A percentile compares a stretch with the other conserved stretches of the same genome.
These are phyloP conservation scores for sunflower (Helianthus annuus) DNA, from an alignment of 129 eudicot species.

Conservation along the genomic window DNA sequence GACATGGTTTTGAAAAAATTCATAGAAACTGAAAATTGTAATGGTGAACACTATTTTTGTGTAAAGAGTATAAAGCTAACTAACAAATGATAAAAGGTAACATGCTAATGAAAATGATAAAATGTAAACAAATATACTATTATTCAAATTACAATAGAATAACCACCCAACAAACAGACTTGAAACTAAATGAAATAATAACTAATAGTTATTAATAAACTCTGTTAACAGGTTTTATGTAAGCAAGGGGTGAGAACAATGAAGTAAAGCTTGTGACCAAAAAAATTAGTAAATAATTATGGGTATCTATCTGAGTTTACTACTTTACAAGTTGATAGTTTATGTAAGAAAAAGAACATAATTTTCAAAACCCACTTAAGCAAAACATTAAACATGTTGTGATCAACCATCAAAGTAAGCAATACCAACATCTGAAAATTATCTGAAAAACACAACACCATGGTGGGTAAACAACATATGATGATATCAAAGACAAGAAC, in stretches of 20 bases:
- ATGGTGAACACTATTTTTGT: too few relatives aligned
- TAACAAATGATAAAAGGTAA: too few relatives aligned
- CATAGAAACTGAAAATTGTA: too few relatives aligned
- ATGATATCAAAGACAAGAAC: constrained; percentile 1
- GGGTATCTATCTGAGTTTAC: not conserved
- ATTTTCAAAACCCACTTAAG: constrained; percentile 9
- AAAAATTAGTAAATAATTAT: not conserved
- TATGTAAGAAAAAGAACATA: constrained; percentile 12
- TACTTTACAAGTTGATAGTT: not conserved
- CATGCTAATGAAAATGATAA: too few relatives aligned
- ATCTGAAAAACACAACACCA: not conserved
- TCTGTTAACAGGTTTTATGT: not conserved
- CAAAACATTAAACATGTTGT: constrained; percentile 31
- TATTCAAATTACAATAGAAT: too few relatives aligned
- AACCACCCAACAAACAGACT: too few relatives aligned
- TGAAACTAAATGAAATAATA: too few relatives aligned
- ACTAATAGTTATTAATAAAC: too few relatives aligned
- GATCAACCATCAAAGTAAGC: constrained; percentile 9
- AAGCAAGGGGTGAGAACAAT: not conserved
- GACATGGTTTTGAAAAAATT: not conserved
- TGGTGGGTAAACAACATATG: not conserved
- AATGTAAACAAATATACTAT: too few relatives aligned
- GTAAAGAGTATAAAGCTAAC: too few relatives aligned
- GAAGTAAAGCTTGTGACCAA: not conserved
- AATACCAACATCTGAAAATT: not conserved